Evolutionary conservation across 2,329 filamentous ascomycete species (phyloP).

Genomic region (Talaromyces sp.): DNA sequence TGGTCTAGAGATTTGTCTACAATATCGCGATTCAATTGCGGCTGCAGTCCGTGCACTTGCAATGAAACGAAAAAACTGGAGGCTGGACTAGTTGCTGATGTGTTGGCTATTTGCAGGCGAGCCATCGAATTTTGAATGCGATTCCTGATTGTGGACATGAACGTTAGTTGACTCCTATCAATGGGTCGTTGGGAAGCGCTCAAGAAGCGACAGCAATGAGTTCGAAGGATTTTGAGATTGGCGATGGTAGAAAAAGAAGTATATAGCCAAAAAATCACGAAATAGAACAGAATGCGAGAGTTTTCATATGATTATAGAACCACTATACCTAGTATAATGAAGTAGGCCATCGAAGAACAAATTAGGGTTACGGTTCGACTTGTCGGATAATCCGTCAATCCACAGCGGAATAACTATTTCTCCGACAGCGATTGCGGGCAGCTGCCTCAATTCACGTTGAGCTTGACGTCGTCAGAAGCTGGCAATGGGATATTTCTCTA

Average conservation of each 20-base stretch:
- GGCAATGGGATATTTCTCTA: not conserved
- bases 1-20: too few species aligned
- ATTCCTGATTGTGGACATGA: not conserved
- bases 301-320: too few species aligned
- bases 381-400: not conserved
- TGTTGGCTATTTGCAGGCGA: not conserved
- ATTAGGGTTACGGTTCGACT: not conserved
- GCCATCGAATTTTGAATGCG: not conserved
- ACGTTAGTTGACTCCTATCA: not conserved
- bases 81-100: not conserved
- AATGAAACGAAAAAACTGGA: not conserved
- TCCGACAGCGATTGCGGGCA: not conserved
- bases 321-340: too few species aligned
- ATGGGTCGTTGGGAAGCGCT: not conserved
- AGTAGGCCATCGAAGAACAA: not conserved
- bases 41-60: not conserved
- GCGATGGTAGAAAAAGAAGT: too few species aligned
- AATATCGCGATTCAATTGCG: not conserved
- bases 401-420: not conserved
- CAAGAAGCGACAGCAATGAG: not conserved
- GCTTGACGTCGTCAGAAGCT: not conserved
- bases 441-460: not conserved
- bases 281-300: not conserved
- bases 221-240: too few species aligned
- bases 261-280: not conserved